These are phyloP conservation scores for Elaphomyces granulatus DNA, from an alignment of 495 filamentous ascomycete species.

Conservation along the genomic window DNA sequence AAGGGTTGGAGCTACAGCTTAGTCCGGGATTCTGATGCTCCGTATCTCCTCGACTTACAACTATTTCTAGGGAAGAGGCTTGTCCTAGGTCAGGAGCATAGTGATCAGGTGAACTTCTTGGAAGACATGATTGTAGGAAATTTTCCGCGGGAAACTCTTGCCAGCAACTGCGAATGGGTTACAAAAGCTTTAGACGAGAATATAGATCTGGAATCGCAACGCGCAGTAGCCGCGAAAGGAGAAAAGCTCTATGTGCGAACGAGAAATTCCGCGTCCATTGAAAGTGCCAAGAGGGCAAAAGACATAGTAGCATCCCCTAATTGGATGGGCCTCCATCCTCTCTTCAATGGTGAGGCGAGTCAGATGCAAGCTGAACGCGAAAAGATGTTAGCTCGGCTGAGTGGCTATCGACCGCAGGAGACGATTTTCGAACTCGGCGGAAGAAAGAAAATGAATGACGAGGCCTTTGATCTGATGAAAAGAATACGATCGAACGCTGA, in stretches of 20 bases:
- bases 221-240: slow-evolving; percentile 63
- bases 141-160: slow-evolving; percentile 52
- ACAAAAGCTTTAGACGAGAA: slow-evolving; percentile 61
- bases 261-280: slow-evolving; percentile 69
- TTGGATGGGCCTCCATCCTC: slow-evolving; percentile 55
- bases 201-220: slow-evolving; percentile 54
- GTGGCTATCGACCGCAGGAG: slow-evolving; percentile 74
- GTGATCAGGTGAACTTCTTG: slow-evolving; percentile 48
- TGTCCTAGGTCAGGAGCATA: slow-evolving; percentile 44
- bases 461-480: slow-evolving; percentile 70
- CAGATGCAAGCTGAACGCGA: slow-evolving; percentile 54
- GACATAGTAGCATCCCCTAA: slow-evolving; percentile 51
- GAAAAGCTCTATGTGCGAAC: slow-evolving; percentile 87
- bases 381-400: slow-evolving; percentile 72
- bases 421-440: slow-evolving; percentile 89
- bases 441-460: slow-evolving; percentile 37
- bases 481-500: slow-evolving; percentile 42
- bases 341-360: slow-evolving; percentile 57
- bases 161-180: slow-evolving; percentile 61
- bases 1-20: slow-evolving; percentile 92
- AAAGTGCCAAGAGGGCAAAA: slow-evolving; percentile 75
- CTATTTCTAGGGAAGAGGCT: slow-evolving; percentile 77
- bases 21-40: slow-evolving; percentile 66
- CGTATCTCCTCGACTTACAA: slow-evolving; percentile 89
- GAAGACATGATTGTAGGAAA: slow-evolving; percentile 69